Percentiles rank a stretch among this genome's conserved stretches.
phyloP scores from a whole-genome alignment of 2,329 filamentous ascomycete species.

The Plenodomus biglobosus region DNA sequence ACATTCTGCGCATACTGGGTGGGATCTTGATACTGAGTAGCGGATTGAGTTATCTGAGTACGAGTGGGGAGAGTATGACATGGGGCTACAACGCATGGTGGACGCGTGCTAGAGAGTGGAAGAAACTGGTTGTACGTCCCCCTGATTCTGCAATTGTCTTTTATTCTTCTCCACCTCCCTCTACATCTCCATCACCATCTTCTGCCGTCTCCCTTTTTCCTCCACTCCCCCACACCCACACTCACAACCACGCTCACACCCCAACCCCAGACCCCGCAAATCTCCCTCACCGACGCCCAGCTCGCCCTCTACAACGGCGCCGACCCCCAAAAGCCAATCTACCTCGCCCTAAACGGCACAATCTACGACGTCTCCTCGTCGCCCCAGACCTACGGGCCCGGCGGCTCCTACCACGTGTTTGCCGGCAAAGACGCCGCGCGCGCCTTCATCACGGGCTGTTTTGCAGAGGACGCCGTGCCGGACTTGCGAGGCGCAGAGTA shows the following conservation, averaged over 20 bases:
- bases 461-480: conserved; percentile 77
- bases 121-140: conserved; percentile 31
- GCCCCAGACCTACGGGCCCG: conserved; percentile 58
- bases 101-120: conserved; percentile 42
- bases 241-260: background rate
- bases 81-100: conserved; percentile 46
- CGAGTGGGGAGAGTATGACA: conserved; percentile 59
- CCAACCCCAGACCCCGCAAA: conserved; percentile 45
- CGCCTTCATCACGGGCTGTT: conserved; percentile 91
- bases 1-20: conserved; percentile 68
- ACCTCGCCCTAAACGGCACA: conserved; percentile 84
- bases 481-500: conserved; percentile 86
- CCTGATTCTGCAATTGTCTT: too few relatives aligned
- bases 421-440: conserved; percentile 83
- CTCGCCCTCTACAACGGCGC: conserved; percentile 76
- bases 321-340: conserved; percentile 74
- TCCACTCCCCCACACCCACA: background rate
- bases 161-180: background rate
- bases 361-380: conserved; percentile 81
- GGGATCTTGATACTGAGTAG: conserved; percentile 68
- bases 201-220: background rate
- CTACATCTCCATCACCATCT: background rate
- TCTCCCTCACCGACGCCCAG: conserved; percentile 73
- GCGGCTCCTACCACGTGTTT: conserved; percentile 85
- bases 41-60: conserved; percentile 75